Evolutionary conservation across 495 filamentous ascomycete genomes (phyloP).

Genomic region (Talaromyces adpressus): DNA sequence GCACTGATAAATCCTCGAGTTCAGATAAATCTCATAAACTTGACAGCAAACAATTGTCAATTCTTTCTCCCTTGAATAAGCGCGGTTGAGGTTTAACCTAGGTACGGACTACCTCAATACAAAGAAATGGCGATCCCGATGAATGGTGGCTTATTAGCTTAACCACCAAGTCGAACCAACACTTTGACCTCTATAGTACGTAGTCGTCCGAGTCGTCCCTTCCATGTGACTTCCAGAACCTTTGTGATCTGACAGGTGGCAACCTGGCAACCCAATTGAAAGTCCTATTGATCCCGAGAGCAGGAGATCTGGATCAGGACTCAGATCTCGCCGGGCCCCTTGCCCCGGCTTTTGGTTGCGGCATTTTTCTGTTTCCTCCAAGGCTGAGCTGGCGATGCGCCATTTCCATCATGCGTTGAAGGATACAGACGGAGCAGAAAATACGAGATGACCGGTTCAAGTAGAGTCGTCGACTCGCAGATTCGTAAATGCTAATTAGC

Average conservation of each 20-base stretch:
- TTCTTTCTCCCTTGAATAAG: not conserved
- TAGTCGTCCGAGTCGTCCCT: not conserved
- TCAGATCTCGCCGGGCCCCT: not conserved
- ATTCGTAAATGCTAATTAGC: no score
- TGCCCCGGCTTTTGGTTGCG: not conserved
- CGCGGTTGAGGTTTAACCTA: not conserved
- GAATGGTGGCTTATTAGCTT: not conserved
- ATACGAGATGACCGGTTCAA: not conserved
- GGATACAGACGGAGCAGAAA: not conserved
- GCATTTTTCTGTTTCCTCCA: not conserved
- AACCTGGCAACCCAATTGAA: not conserved
- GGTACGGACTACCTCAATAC: not conserved
- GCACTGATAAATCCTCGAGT: not conserved
- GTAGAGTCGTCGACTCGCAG: no score
- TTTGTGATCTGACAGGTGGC: not conserved
- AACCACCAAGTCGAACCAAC: not conserved
- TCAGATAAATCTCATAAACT: not conserved
- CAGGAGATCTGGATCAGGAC: not conserved
- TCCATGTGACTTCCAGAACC: not conserved
- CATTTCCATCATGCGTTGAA: not conserved
- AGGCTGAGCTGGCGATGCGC: not conserved
- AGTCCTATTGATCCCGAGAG: not conserved
- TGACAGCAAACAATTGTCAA: not conserved
- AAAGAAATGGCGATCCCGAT: not conserved
- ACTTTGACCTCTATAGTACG: not conserved